Evolutionary conservation across 768 basidiomycete species (phyloP).

Genomic region (Mycena galericulata): DNA sequence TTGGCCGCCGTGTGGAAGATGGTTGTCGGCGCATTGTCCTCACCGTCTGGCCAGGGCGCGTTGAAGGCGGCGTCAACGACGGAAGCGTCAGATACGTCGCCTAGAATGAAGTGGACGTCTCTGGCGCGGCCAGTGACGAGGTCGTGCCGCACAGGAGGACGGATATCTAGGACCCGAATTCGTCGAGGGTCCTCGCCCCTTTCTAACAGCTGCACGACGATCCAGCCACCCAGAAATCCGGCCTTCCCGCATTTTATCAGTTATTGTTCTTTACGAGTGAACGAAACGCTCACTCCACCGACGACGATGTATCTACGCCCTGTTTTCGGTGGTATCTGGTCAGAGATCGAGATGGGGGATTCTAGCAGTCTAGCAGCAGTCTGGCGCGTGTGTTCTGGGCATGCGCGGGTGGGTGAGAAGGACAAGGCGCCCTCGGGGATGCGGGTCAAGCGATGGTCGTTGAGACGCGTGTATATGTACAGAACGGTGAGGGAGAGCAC

Average conservation of each 20-base stretch:
- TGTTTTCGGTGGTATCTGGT: constrained; percentile 73
- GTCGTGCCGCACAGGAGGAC: constrained; percentile 68
- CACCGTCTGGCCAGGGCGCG: constrained; percentile 66
- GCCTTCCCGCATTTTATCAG: constrained; percentile 54
- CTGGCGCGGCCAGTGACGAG: constrained; percentile 63
- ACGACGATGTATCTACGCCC: constrained; percentile 82
- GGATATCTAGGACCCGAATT: constrained; percentile 78
- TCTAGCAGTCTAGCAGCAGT: constrained; percentile 52
- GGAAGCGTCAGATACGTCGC: constrained; percentile 66
- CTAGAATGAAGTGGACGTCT: constrained; percentile 67
- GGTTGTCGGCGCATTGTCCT: constrained; percentile 58
- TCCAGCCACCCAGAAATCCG: constrained; percentile 85
- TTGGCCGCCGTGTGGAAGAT: constrained; percentile 84
- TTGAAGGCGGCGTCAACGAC: constrained; percentile 72
- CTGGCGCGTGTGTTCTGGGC: constrained; percentile 53
- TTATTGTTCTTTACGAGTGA: constrained; percentile 44
- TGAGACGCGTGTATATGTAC: constrained; percentile 55
- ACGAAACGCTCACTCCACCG: constrained; percentile 65
- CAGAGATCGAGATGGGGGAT: constrained; percentile 48
- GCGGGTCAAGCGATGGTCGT: constrained; percentile 65
- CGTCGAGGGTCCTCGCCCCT: constrained; percentile 76
- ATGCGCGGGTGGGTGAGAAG: constrained; percentile 66
- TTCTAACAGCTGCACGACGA: constrained; percentile 72
- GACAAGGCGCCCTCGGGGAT: constrained; percentile 60
- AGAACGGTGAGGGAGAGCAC: constrained; percentile 19